Evolutionary conservation across 148 eudicot species (phyloP), one percentile per base, ranked within the genome.

Genomic region (Spergularia marina): DNA sequence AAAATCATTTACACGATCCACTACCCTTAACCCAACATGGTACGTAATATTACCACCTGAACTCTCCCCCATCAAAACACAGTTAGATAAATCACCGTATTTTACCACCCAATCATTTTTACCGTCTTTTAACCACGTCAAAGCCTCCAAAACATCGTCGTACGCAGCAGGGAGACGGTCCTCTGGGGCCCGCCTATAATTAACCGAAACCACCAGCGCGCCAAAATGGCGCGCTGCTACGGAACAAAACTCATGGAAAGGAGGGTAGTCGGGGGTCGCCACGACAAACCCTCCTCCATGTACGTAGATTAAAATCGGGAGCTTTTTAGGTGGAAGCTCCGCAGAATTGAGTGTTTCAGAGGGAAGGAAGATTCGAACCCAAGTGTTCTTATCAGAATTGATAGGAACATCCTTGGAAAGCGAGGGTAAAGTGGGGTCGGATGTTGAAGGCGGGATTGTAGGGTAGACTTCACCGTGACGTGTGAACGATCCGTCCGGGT

Each of bases 171-270:
- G 89, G 23, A 86, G 85, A 4, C 89, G 84, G 49, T 78, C 60
- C 20, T 82, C 85, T 0, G 89, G 89, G 3, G 89, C 85, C 4
- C 84, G 79, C 40, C 87, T 82, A 55, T 86, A 86, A n/a, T 80
- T 80, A 2, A 84, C 76, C 5, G 89, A 84, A 5, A 84, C 57
- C 0, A 84, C 79, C 49, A 84, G 15, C 5, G 82, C 85, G 20
- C 12, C 13, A 40, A 73, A 70, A 7, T 25, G 72, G 12, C 39
- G 30, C 49, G 83, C 77, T 16, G 81, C 77, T 12, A 18, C 16
- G 52, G 78, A 56, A 40, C 86, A 77, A 30, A 83, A 83, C 51
- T 74, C 78, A 58, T 83, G 76, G 68, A 53, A 66, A n/a, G n/a
- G 30, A 5, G 73, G 25, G 74, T 51, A 40, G 6, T 57, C 76